Evolutionary conservation across 306 rosid species (phyloP).

Genomic region (Vigna mungo): DNA sequence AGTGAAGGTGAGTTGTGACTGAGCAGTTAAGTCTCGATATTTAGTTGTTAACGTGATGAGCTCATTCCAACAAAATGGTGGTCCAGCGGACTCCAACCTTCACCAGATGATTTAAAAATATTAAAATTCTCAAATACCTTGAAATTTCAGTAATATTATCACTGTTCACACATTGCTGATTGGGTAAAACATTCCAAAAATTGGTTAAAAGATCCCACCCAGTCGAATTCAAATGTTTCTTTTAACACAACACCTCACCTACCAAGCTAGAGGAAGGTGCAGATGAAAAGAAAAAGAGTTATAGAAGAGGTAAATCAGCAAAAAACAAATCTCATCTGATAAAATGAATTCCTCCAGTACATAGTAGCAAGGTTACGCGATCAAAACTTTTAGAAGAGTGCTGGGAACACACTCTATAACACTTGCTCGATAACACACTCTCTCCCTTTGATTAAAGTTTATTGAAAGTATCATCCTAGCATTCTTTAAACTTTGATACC

Average conservation of each 20-base stretch:
- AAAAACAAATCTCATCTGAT: background rate
- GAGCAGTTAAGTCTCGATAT: slow-evolving; percentile 89
- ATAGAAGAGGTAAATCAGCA: slow-evolving; percentile 4
- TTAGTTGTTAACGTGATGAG: slow-evolving; percentile 84
- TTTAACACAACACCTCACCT: slow-evolving; percentile 16
- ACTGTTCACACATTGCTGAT: slow-evolving; percentile 3
- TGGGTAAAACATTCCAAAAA: slow-evolving; percentile 1
- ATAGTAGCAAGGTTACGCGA: background rate
- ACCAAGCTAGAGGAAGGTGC: background rate
- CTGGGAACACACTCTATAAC: background rate
- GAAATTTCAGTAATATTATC: background rate
- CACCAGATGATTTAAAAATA: slow-evolving; percentile 41
- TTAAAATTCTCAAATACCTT: slow-evolving; percentile 31
- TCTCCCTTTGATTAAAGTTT: no score
- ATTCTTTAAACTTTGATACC: background rate
- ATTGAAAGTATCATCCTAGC: background rate
- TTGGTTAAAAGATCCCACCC: background rate
- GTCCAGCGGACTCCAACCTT: slow-evolving; percentile 90
- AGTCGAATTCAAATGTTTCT: slow-evolving; percentile 10
- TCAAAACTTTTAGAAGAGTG: background rate
- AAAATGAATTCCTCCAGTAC: slow-evolving; percentile 4
- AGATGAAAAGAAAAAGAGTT: background rate
- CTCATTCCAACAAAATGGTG: slow-evolving; percentile 84
- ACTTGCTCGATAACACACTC: no score
- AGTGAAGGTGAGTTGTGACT: slow-evolving; percentile 87